phyloP scores from a whole-genome alignment of 2,329 filamentous ascomycete genomes.

The Tolypocladium inflatum region DNA sequence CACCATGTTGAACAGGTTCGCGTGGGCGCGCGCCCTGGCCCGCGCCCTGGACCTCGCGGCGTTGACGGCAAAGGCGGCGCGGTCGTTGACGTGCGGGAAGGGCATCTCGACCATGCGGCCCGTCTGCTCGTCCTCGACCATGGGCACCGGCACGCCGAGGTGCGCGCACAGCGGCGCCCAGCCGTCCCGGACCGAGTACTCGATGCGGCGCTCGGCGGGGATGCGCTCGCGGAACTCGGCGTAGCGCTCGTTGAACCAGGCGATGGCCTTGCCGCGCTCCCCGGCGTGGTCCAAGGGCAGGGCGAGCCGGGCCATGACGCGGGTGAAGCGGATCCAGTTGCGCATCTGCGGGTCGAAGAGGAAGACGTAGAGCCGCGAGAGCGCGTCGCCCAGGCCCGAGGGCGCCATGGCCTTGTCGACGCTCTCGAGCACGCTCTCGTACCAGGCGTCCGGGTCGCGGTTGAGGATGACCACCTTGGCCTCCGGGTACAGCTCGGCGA shows the following conservation, averaged over 20 bases:
- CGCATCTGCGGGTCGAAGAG: constrained; percentile 15
- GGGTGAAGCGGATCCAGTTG: constrained; percentile 16
- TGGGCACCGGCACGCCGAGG: constrained; percentile 26
- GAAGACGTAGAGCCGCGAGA: constrained; percentile 16
- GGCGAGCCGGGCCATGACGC: constrained; percentile 13
- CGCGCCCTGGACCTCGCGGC: constrained; percentile 2
- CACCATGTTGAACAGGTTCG: constrained; percentile 12
- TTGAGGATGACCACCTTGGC: constrained; percentile 29
- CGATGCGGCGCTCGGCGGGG: constrained; percentile 22
- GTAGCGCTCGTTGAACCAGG: constrained; percentile 27
- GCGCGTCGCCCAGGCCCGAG: constrained; percentile 2
- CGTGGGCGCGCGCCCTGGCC: constrained; percentile 13
- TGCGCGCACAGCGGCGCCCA: constrained; percentile 32
- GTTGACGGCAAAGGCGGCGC: constrained; percentile 12
- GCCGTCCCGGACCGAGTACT: constrained; percentile 28
- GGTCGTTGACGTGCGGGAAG: constrained; percentile 23
- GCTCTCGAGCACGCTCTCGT: constrained; percentile 16
- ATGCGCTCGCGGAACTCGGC: constrained; percentile 23
- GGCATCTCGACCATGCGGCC: constrained; percentile 20
- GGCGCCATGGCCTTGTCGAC: constrained; percentile 10
- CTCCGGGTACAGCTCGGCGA: constrained; percentile 23
- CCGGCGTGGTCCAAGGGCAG: constrained; percentile 19
- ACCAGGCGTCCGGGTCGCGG: constrained; percentile 29
- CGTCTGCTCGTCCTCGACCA: constrained; percentile 17
- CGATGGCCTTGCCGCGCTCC: constrained; percentile 26